Base-by-base conservation (phyloP, 371 early-diverging fungal species). In the Gilbertella persicaria region DNA sequence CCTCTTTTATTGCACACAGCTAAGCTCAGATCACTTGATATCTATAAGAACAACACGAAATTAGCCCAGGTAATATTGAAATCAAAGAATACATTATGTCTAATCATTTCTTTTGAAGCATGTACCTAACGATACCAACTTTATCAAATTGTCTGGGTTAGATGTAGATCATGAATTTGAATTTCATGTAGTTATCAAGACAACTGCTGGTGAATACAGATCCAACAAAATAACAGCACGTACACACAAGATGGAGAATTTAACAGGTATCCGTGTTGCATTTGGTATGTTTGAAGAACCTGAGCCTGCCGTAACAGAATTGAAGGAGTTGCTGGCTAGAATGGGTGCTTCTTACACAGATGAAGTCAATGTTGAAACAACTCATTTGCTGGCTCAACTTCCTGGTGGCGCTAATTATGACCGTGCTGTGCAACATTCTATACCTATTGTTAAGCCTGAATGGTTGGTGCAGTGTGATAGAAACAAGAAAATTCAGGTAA, bases 401-500 rank as follows among this genome's bases (percentile, higher is more conserved):
- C 88, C 91, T 26, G 83, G 88, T 16, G 95, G 95, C 19, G 66
- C 86, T 23, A 91, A 90, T 47, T 95, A 91, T 66, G 94, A 94
- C 45, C 77, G 79, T n/a, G 96, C 98, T 0, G 60, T 89, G 55
- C 88, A 86, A 50, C 83, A 82, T 69, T 94, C 92, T 62, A 93
- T 96, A 68, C 96, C 98, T 10, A 81, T 94, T 53, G 96, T 96
- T 23, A 92, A 86, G 47, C 94, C 95, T 12, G 94, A 94, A 65
- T 97, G 96, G 92, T 69, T 97, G 45, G 82, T 89, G 40, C 93
- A 92, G 16, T 95, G 95, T 65, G 93, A 94, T 60, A 81, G 84
- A 55, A 86, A 91, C 53, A 88, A 87, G 51, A 93, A 93, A 67
- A 84, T 96, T 13, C 95, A 95, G 79, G 93, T 71, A 60, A 86